Percentiles rank a stretch among this genome's conserved stretches.
Conservation (phyloP, 2,329 filamentous ascomycete genomes). For the Sporothrix euskadiensis region DNA sequence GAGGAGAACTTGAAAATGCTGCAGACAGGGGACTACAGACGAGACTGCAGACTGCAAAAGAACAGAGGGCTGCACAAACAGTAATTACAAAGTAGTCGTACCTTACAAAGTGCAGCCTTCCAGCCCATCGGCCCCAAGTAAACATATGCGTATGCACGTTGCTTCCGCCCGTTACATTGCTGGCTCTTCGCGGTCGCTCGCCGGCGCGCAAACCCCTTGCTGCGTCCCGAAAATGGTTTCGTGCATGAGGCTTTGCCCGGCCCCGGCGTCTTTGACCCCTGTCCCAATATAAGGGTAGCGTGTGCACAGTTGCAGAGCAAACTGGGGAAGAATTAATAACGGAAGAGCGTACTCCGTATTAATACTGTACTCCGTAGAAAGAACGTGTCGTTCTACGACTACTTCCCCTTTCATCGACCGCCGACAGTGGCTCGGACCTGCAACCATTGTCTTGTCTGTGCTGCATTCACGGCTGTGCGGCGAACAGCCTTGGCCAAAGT, state of each 20-base stretch:
- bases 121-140: not conserved
- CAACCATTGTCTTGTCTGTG: not conserved
- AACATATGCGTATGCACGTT: not conserved
- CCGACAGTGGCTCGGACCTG: slow-evolving; percentile 1
- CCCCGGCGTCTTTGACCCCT: slow-evolving; percentile 24
- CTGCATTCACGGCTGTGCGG: not conserved
- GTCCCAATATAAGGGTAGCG: not conserved
- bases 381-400: not conserved
- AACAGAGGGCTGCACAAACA: not conserved
- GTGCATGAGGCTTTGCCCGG: slow-evolving; percentile 26
- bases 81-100: not conserved
- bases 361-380: not conserved
- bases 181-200: not conserved
- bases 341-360: not conserved
- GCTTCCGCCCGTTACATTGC: slow-evolving; percentile 10
- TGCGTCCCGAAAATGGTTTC: slow-evolving; percentile 26
- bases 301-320: not conserved
- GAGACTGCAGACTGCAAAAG: not conserved
- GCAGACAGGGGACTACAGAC: not conserved
- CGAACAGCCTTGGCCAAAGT: slow-evolving; percentile 12
- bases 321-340: not conserved
- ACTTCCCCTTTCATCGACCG: not conserved
- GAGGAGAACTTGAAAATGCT: not conserved
- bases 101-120: not conserved
- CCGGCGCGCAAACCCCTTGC: not conserved